A percentile compares a stretch with the other conserved stretches of the same genome.
These are phyloP conservation scores for Nitzschia putrida DNA, from an alignment of 108 stramenopile genomes.

Conservation along the genomic window DNA sequence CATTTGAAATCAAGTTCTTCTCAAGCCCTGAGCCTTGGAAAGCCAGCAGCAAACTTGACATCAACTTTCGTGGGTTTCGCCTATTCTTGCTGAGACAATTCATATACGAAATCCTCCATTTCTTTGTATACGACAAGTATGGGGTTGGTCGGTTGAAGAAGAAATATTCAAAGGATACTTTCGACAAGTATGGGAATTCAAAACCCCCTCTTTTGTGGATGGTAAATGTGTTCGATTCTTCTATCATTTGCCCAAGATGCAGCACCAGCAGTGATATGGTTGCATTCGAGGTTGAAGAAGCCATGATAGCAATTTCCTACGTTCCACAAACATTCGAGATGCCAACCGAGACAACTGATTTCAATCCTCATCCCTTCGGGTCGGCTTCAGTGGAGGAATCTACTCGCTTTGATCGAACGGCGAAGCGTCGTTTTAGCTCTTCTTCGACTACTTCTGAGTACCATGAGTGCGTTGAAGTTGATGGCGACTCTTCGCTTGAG, in stretches of 20 bases:
- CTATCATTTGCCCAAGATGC: constrained; percentile 61
- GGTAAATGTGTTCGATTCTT: constrained; percentile 51
- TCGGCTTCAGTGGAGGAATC: background rate
- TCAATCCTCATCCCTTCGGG: constrained; percentile 4
- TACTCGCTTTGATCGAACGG: background rate
- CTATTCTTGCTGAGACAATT: constrained; percentile 57
- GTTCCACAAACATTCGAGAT: constrained; percentile 36
- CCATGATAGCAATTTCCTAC: constrained; percentile 37
- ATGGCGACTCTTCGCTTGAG: background rate
- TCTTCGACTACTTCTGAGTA: constrained; percentile 11
- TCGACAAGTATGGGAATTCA: constrained; percentile 26
- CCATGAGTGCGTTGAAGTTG: constrained; percentile 6
- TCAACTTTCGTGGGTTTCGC: constrained; percentile 50
- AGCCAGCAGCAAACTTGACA: constrained; percentile 25
- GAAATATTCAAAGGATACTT: constrained; percentile 26
- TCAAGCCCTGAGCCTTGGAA: constrained; percentile 33
- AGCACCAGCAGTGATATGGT: constrained; percentile 64
- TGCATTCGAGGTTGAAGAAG: constrained; percentile 53
- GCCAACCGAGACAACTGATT: constrained; percentile 29
- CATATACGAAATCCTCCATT: constrained; percentile 71
- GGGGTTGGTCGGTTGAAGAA: constrained; percentile 56
- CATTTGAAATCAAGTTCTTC: constrained; percentile 25
- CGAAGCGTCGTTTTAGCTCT: background rate
- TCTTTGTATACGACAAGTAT: constrained; percentile 55
- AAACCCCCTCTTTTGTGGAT: constrained; percentile 33